These are phyloP conservation scores for Bondarzewia mesenterica DNA, from an alignment of 1,284 basidiomycete genomes.

Conservation along the genomic window DNA sequence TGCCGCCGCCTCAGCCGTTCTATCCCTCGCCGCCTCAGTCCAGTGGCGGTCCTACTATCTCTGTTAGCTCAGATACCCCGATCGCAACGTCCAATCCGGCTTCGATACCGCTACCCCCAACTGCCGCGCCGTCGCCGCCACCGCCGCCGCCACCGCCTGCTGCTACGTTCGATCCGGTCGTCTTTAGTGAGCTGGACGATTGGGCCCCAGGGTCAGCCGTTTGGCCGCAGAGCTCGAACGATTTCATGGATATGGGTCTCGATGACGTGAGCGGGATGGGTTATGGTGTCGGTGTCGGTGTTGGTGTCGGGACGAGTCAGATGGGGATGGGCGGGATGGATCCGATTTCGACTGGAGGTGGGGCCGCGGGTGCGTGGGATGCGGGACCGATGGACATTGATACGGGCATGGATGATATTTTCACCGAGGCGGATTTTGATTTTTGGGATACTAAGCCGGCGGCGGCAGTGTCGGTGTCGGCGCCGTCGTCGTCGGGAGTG, in stretches of 20 bases:
- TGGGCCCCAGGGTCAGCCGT: conserved; percentile 14
- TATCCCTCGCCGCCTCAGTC: conserved; percentile 54
- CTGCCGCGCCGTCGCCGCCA: background rate
- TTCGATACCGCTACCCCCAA: background rate
- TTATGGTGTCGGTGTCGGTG: conserved; percentile 31
- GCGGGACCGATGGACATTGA: conserved; percentile 21
- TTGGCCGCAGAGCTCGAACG: conserved; percentile 33
- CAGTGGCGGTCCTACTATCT: background rate
- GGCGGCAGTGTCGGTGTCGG: no score
- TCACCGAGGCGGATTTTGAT: conserved; percentile 75
- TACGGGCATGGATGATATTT: conserved; percentile 46
- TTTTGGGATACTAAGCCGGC: conserved; percentile 48
- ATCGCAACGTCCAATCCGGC: background rate
- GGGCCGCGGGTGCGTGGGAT: conserved; percentile 22
- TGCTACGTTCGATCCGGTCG: conserved; percentile 21
- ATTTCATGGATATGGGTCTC: conserved; percentile 32
- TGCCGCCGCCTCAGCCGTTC: conserved; percentile 18
- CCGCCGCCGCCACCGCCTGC: background rate
- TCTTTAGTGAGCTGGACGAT: conserved; percentile 31
- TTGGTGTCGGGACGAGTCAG: conserved; percentile 36
- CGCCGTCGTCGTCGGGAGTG: conserved; percentile 6
- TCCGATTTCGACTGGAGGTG: conserved; percentile 21
- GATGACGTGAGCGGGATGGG: conserved; percentile 22
- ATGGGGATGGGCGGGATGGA: conserved; percentile 8
- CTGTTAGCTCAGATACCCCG: background rate